Evolutionary conservation across 1,284 basidiomycete genomes (phyloP).

Genomic region (Ceratobasidium sp.): DNA sequence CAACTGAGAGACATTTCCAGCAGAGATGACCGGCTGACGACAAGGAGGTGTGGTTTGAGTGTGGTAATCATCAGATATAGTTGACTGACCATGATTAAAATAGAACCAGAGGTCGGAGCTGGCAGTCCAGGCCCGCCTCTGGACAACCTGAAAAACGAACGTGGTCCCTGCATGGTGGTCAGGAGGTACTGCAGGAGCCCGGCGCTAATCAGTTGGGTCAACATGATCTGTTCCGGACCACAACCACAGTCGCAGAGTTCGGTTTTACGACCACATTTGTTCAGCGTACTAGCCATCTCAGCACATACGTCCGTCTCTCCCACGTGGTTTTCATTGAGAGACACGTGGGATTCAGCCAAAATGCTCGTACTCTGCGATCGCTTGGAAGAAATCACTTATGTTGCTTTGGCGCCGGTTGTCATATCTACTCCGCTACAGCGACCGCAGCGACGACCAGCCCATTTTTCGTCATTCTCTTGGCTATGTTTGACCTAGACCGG

Average conservation of each 20-base stretch:
- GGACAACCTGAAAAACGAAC: constrained; percentile 36
- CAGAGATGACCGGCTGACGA: constrained; percentile 36
- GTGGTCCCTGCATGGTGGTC: constrained; percentile 31
- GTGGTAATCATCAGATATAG: background rate
- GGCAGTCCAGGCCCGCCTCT: constrained; percentile 28
- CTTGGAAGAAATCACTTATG: constrained; percentile 8
- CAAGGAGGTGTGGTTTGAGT: background rate
- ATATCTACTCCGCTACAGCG: constrained; percentile 37
- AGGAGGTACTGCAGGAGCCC: background rate
- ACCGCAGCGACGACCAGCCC: constrained; percentile 30
- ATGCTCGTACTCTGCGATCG: constrained; percentile 29
- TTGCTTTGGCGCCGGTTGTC: constrained; percentile 45
- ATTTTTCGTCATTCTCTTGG: constrained; percentile 26
- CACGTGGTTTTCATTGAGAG: constrained; percentile 45
- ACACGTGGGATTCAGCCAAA: constrained; percentile 34
- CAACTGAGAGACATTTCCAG: constrained; percentile 35
- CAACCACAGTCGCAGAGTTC: background rate
- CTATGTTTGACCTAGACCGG: constrained; percentile 43
- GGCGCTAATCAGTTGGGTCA: background rate
- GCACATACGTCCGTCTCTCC: background rate
- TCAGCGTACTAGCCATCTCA: background rate
- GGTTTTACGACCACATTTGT: constrained; percentile 12
- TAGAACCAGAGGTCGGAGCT: background rate
- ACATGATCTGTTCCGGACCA: constrained; percentile 10
- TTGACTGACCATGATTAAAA: constrained; percentile 19